phyloP scores from a whole-genome alignment of 1,284 basidiomycete species.

The Trichosporon asahii region DNA sequence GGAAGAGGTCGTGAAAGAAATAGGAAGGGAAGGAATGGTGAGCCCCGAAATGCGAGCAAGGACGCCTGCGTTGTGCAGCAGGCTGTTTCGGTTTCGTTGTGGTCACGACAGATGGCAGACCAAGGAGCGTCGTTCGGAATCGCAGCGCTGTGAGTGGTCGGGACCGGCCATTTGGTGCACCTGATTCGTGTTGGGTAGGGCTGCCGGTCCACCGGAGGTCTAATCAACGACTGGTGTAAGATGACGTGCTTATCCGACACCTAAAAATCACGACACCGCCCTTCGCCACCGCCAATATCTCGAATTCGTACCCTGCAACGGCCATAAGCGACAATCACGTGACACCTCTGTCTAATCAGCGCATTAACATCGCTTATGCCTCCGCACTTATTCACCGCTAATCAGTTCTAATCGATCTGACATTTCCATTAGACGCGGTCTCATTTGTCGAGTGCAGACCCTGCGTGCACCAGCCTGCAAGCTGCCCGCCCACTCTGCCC shows the following conservation, averaged over 20 bases:
- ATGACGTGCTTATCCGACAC: constrained; percentile 9
- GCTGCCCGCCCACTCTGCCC: not conserved
- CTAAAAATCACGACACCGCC: constrained; percentile 8
- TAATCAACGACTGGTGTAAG: constrained; percentile 7
- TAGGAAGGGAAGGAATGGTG: not conserved
- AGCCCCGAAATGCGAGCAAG: not conserved
- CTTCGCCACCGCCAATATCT: constrained; percentile 3
- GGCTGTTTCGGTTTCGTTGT: not conserved
- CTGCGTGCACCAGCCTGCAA: not conserved
- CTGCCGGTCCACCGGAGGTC: not conserved
- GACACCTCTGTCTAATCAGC: not conserved
- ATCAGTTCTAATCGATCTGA: not conserved
- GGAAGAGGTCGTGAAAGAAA: not conserved
- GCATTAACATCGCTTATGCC: not conserved
- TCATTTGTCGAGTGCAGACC: not conserved
- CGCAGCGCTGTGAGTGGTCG: not conserved
- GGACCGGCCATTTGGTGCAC: not conserved
- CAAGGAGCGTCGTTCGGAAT: not conserved
- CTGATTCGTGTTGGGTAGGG: not conserved
- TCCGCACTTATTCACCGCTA: not conserved
- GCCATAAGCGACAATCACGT: not conserved
- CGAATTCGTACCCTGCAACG: not conserved
- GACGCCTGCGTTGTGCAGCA: not conserved
- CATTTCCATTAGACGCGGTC: not conserved
- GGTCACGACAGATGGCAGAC: constrained; percentile 5